Evolutionary conservation across 495 filamentous ascomycete species (phyloP).

Genomic region (Pyrenula aspistea): DNA sequence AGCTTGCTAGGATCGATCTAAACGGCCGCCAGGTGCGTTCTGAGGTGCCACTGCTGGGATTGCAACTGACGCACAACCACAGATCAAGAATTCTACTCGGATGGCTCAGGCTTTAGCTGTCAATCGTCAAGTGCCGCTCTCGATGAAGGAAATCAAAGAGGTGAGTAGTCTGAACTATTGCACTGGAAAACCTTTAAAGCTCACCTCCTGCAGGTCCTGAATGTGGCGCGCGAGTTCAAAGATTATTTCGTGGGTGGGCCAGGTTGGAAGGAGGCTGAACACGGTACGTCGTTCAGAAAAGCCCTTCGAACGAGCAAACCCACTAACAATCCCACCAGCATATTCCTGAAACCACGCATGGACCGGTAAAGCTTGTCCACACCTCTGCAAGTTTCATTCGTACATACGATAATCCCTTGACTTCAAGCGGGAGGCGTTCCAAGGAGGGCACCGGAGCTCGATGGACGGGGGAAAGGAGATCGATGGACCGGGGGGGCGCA

Average conservation of each 20-base stretch:
- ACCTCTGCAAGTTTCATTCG: too few species aligned
- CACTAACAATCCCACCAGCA: neutral
- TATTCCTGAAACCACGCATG: too few species aligned
- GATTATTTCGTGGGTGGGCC: constrained; percentile 60
- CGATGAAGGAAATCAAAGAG: constrained; percentile 66
- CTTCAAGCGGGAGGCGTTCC: too few species aligned
- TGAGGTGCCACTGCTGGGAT: neutral
- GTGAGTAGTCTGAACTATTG: neutral
- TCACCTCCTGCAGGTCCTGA: constrained; percentile 44
- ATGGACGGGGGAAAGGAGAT: too few species aligned
- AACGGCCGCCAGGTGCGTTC: constrained; percentile 71
- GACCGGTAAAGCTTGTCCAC: too few species aligned
- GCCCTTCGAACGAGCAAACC: too few species aligned
- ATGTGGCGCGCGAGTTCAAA: constrained; percentile 74
- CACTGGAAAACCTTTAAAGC: too few species aligned
- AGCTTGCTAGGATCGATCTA: constrained; percentile 54
- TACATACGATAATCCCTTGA: too few species aligned
- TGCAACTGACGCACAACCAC: constrained; percentile 3
- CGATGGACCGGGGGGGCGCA: too few species aligned
- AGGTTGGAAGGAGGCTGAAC: constrained; percentile 32
- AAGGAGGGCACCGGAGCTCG: too few species aligned
- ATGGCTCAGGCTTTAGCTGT: constrained; percentile 79
- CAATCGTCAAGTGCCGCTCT: constrained; percentile 55
- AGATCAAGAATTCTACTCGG: constrained; percentile 88
- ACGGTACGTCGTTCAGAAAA: neutral